These are phyloP conservation scores for Ambrosia trifida DNA, from an alignment of 129 eudicot genomes.

Conservation along the genomic window DNA sequence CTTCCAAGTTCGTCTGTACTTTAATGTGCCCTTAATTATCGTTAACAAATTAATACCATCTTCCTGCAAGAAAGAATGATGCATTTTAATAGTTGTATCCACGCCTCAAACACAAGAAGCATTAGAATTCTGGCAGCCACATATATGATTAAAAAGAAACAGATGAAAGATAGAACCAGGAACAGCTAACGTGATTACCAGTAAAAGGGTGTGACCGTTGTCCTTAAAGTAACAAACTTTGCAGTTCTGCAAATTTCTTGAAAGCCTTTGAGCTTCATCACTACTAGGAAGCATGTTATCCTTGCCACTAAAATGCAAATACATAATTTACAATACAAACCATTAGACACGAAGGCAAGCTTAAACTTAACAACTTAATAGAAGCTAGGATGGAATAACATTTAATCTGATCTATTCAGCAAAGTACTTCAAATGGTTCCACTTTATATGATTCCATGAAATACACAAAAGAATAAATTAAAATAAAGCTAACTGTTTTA, in stretches of 20 bases:
- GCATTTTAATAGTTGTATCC: constrained; percentile 4
- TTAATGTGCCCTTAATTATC: constrained; percentile 52
- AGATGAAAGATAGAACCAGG: background rate
- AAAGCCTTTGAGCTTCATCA: constrained; percentile 78
- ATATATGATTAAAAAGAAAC: background rate
- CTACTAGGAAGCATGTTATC: constrained; percentile 77
- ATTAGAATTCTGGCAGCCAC: too few species aligned
- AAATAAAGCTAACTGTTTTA: background rate
- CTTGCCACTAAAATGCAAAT: constrained; percentile 64
- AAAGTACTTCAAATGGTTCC: constrained; percentile 2
- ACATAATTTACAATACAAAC: constrained; percentile 7
- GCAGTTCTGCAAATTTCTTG: constrained; percentile 56
- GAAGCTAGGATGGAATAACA: background rate
- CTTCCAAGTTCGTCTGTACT: constrained; percentile 61
- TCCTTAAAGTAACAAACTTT: constrained; percentile 58
- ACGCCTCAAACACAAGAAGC: constrained; percentile 14
- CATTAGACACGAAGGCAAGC: background rate
- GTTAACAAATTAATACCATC: constrained; percentile 83
- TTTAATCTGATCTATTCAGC: background rate
- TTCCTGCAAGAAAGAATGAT: constrained; percentile 55
- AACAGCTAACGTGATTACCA: constrained; percentile 48
- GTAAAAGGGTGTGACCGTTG: constrained; percentile 71
- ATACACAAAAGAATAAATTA: background rate
- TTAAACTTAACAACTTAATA: background rate
- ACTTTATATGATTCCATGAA: background rate